phyloP scores from a whole-genome alignment of 495 filamentous ascomycete genomes.

The Evansstolkia leycettana region DNA sequence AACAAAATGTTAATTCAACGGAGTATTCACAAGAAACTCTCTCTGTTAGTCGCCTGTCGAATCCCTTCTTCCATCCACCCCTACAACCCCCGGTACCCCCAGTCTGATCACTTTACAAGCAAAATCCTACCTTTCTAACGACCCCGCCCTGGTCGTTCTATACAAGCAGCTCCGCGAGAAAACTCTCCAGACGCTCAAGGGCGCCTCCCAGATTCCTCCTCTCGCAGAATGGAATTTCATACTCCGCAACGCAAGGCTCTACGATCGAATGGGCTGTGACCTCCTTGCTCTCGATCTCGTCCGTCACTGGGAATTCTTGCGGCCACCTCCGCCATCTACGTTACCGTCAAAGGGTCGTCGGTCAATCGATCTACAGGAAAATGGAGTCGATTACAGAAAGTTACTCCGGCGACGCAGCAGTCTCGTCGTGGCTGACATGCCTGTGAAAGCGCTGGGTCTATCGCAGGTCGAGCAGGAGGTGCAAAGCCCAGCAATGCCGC shows the following conservation, averaged over 20 bases:
- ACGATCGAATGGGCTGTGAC: slow-evolving; percentile 93
- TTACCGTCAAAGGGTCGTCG: slow-evolving; percentile 7
- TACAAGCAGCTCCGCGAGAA: slow-evolving; percentile 80
- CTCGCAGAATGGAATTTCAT: slow-evolving; percentile 82
- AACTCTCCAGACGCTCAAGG: slow-evolving; percentile 74
- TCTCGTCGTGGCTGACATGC: slow-evolving; percentile 71
- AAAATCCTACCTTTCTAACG: slow-evolving; percentile 74
- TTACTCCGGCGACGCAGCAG: slow-evolving; percentile 61
- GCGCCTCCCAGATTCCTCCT: slow-evolving; percentile 69
- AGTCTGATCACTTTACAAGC: slow-evolving; percentile 43
- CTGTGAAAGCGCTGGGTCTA: slow-evolving; percentile 19
- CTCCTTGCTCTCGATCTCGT: slow-evolving; percentile 76
- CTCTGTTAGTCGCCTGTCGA: slow-evolving; percentile 55
- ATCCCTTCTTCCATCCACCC: slow-evolving; percentile 41
- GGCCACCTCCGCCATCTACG: slow-evolving; percentile 24
- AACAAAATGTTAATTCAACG: no score
- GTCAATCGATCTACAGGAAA: slow-evolving; percentile 22
- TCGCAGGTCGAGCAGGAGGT: slow-evolving; percentile 3
- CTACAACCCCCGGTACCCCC: slow-evolving; percentile 34
- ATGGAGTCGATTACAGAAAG: slow-evolving; percentile 47
- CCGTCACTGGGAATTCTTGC: slow-evolving; percentile 79
- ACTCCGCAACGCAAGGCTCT: slow-evolving; percentile 74
- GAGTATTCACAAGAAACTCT: slow-evolving; percentile 7
- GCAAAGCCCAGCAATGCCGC: slow-evolving; percentile 12
- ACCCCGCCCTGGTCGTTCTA: slow-evolving; percentile 75